A percentile compares a stretch with the other conserved stretches of the same genome.
Evolutionary conservation across 768 basidiomycete genomes (phyloP).

Genomic region (Mycena rosella): DNA sequence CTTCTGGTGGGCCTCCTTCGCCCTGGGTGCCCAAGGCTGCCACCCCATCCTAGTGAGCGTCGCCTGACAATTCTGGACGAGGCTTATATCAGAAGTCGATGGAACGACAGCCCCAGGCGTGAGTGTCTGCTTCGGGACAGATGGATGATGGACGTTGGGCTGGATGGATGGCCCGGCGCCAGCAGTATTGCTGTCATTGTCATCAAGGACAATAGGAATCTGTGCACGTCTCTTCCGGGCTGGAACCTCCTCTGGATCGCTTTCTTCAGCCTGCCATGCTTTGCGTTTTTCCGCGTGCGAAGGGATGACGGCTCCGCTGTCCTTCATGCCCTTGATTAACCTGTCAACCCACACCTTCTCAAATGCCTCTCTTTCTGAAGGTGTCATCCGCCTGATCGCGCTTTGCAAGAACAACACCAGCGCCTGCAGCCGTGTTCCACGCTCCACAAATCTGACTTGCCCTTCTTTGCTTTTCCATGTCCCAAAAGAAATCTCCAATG

Average conservation of each 20-base stretch:
- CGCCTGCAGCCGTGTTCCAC: background rate
- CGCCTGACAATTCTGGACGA: background rate
- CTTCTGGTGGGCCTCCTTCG: constrained; percentile 9
- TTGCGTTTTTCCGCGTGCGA: background rate
- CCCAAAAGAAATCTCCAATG: constrained; percentile 1
- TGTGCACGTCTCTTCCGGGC: background rate
- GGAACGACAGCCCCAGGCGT: background rate
- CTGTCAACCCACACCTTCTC: background rate
- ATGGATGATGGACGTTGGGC: too few relatives aligned
- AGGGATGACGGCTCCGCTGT: background rate
- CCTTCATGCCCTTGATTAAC: background rate
- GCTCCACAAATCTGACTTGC: background rate
- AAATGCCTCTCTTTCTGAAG: background rate
- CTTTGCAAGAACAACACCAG: background rate
- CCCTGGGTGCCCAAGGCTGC: constrained; percentile 10
- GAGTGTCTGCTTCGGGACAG: constrained; percentile 6
- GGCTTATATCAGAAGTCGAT: background rate
- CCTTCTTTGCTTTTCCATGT: background rate
- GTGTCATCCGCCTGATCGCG: background rate
- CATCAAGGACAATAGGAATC: background rate
- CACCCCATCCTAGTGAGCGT: constrained; percentile 9
- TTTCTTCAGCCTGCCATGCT: background rate
- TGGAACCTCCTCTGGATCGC: background rate
- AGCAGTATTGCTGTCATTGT: background rate
- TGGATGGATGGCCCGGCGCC: background rate